Evolutionary conservation across 768 basidiomycete genomes (phyloP).

Genomic region (Lactarius pseudohatsudake): DNA sequence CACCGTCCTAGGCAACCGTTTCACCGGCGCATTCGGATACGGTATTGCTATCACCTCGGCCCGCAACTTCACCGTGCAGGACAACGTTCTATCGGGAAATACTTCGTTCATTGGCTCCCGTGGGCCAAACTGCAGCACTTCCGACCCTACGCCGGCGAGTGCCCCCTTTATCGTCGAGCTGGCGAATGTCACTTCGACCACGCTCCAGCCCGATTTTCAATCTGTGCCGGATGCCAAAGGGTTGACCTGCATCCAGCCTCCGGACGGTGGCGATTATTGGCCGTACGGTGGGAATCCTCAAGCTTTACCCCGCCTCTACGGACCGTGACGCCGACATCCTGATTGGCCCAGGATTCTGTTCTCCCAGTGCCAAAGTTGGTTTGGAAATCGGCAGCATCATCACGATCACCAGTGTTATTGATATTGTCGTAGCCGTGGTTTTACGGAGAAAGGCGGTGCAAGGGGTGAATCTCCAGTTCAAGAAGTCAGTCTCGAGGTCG

Average conservation of each 20-base stretch:
- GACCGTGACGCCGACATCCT: conserved; percentile 25
- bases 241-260: conserved; percentile 67
- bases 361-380: conserved; percentile 43
- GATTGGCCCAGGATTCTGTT: conserved; percentile 20
- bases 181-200: conserved; percentile 42
- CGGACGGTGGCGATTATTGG: conserved; percentile 69
- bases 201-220: conserved; percentile 54
- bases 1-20: conserved; percentile 54
- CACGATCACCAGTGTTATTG: conserved; percentile 43
- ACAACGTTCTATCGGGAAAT: conserved; percentile 63
- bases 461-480: conserved; percentile 33
- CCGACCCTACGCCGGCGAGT: conserved; percentile 51
- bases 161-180: conserved; percentile 59
- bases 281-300: conserved; percentile 59
- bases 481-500: not conserved
- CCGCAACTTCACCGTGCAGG: conserved; percentile 61
- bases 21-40: conserved; percentile 72
- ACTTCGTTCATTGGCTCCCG: conserved; percentile 71
- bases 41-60: conserved; percentile 67
- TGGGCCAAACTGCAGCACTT: conserved; percentile 61
- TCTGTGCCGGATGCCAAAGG: conserved; percentile 52
- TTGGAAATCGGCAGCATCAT: conserved; percentile 48
- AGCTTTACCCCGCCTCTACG: conserved; percentile 33
- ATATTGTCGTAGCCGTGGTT: conserved; percentile 43
- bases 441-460: conserved; percentile 40